Conservation (phyloP, 2,329 filamentous ascomycete genomes). For the Sporothrix dimorphospora region DNA sequence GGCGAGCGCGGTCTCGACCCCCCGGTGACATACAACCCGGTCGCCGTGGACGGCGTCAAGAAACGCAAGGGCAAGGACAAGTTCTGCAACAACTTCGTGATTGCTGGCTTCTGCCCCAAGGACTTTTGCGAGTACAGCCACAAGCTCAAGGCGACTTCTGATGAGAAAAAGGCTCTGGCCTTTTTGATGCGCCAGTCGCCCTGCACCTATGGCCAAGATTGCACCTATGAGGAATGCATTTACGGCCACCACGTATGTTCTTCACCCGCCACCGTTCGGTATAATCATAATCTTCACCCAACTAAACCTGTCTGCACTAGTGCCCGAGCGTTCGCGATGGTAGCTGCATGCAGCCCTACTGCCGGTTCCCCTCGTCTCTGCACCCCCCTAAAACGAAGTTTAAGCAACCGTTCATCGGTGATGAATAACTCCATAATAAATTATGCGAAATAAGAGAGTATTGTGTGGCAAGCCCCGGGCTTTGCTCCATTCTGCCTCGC, state of each 20-base stretch:
- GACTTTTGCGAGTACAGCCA: constrained; percentile 62
- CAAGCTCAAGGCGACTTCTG: constrained; percentile 54
- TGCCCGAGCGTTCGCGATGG: constrained; percentile 58
- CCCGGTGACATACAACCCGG: constrained; percentile 51
- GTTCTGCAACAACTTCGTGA: constrained; percentile 65
- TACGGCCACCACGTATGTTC: constrained; percentile 61
- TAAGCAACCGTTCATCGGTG: constrained; percentile 34
- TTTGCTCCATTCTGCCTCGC: neutral
- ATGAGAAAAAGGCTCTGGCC: constrained; percentile 60
- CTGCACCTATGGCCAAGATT: constrained; percentile 61
- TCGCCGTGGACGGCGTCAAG: constrained; percentile 58
- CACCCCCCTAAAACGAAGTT: constrained; percentile 63
- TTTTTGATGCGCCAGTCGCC: constrained; percentile 61
- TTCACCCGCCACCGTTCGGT: neutral
- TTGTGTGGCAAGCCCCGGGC: no score
- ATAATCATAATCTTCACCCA: neutral
- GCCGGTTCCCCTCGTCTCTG: constrained; percentile 56
- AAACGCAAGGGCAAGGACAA: constrained; percentile 59
- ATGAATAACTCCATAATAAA: constrained; percentile 17
- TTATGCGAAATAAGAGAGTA: neutral
- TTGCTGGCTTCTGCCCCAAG: constrained; percentile 60
- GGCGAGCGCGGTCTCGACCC: constrained; percentile 59
- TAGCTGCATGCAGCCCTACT: constrained; percentile 57
- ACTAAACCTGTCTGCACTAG: constrained; percentile 39
- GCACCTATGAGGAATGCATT: constrained; percentile 60